Evolutionary conservation across 2,329 filamentous ascomycete genomes (phyloP), one percentile per base, ranked within the genome.

Genomic region (Aspergillus felis): DNA sequence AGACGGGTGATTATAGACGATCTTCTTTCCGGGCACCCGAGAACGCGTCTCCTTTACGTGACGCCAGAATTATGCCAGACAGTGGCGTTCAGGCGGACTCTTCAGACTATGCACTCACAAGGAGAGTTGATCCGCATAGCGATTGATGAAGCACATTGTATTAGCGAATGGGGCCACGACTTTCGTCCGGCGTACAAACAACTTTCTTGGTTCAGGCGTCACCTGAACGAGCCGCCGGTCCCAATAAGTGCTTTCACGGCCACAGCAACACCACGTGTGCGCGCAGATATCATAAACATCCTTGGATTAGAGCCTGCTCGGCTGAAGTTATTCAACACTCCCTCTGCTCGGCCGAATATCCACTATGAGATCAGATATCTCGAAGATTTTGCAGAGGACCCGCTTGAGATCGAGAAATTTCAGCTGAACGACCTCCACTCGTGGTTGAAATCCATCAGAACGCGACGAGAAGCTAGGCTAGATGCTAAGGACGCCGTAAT

Each of bases 101-200:
- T 97, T 8, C 82, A 84, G 59, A 78, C 89, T 4, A 87, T 97
- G 14, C 80, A 97, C 69, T 79, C 85, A 57, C 92, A 97, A 72
- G 84, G 84, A 57, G 91, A 97, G 74, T 83, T 97, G n/a, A 88
- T 89, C 9, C 86, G 93, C 14, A 85, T 97, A 61, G 93, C 90
- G 50, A 87, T 97, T 57, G 93, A 97, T 69, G 93, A 97, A 76
- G 93, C 93, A 2, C 93, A 97, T 73, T 97, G 93, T 73, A 96
- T 97, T 65, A 96, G 91, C 25, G 92, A 97, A 86, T 97, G 93
- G 93, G 93, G 93, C 1, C 92, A 97, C 72, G 93, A 97, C 73
- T 97, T 97, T 71, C 88, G 93, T n/a, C 90, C 88, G 38, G 90
- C 92, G 57, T 97, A 96, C 75, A 92, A 94, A 69, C 84, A 88